phyloP scores from a whole-genome alignment of 208 protist species.

The Wallacemonas collosoma region DNA sequence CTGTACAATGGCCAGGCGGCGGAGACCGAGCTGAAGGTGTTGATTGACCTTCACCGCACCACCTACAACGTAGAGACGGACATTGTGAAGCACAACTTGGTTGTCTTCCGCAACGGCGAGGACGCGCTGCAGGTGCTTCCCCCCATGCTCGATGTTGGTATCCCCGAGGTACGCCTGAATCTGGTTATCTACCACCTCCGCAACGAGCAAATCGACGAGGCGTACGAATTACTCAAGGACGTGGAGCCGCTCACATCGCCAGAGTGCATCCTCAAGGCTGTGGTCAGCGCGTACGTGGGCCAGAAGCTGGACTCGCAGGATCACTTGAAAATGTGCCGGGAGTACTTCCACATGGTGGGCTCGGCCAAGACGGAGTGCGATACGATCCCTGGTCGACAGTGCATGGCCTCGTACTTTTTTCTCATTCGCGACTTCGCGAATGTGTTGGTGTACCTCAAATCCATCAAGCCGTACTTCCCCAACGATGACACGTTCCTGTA shows the following conservation, averaged over 20 bases:
- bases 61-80: constrained; percentile 92
- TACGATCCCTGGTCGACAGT: constrained; percentile 96
- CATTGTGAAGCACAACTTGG: constrained; percentile 97
- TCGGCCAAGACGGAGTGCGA: constrained; percentile 94
- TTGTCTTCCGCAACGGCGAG: constrained; percentile 96
- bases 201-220: constrained; percentile 94
- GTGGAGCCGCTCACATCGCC: constrained; percentile 90
- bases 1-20: constrained; percentile 94
- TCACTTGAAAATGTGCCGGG: constrained; percentile 92
- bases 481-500: constrained; percentile 95
- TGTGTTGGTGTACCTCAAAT: constrained; percentile 96
- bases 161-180: constrained; percentile 97
- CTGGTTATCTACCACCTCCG: constrained; percentile 96
- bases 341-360: constrained; percentile 97
- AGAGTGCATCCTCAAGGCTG: constrained; percentile 97
- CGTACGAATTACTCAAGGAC: constrained; percentile 95
- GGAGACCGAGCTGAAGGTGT: constrained; percentile 91
- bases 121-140: constrained; percentile 96
- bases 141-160: constrained; percentile 86
- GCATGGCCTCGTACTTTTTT: constrained; percentile 98
- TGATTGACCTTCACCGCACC: constrained; percentile 88
- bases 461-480: constrained; percentile 96
- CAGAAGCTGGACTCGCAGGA: constrained; percentile 92
- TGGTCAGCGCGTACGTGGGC: constrained; percentile 92
- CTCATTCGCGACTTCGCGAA: constrained; percentile 95